Base-by-base conservation (phyloP, 2,329 filamentous ascomycete genomes). In the Arthrobotrys entomopaga region DNA sequence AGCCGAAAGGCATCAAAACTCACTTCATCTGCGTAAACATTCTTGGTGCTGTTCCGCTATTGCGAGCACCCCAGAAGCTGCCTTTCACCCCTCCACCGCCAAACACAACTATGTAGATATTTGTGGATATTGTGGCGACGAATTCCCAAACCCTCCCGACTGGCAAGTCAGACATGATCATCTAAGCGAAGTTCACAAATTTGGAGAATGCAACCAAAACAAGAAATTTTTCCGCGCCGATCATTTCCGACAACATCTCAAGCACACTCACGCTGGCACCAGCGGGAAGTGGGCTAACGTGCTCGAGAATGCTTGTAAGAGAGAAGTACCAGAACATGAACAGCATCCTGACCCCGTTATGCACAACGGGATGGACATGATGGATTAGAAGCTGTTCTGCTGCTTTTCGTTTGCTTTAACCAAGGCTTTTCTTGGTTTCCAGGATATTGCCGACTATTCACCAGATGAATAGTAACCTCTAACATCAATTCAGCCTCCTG, bases 261-360 rank as follows among this genome's bases (percentile, higher is more conserved):
- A 98, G 84, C 95, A 99, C 81, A 97, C 93, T 81, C 95, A 98
- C 82, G 92, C 91, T 42, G 95, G 95, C 40, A 94, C 92, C 0
- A 97, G 93, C 82, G 95, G 95, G 34, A 98, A 98, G 82, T 99
- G 95, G 95, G 99, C 95, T 11, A 98, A 98, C 82, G 93, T 97
- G 86, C 85, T 99, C 38, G 95, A 99, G 81, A 96, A 92, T 80
- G 92, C 93, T 3, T 99, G 95, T 83, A 96, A 98, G 92, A 89
- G 93, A 81, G 93, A 90, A 24, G 70, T 74, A n/a, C 70, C 64
- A 86, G 96, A 80, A 93, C 97, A 74, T 29, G 70, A 74, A 20
- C 69, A 73, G 22, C 69, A 73, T 13, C 63, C 70, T 13, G 70
- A 74, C 26, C 57, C 70, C 19, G 38, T 67, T 5, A 59, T 74